Evolutionary conservation across 495 filamentous ascomycete genomes (phyloP), one percentile per base, ranked within the genome.

Genomic region (Jackrogersella minutella): DNA sequence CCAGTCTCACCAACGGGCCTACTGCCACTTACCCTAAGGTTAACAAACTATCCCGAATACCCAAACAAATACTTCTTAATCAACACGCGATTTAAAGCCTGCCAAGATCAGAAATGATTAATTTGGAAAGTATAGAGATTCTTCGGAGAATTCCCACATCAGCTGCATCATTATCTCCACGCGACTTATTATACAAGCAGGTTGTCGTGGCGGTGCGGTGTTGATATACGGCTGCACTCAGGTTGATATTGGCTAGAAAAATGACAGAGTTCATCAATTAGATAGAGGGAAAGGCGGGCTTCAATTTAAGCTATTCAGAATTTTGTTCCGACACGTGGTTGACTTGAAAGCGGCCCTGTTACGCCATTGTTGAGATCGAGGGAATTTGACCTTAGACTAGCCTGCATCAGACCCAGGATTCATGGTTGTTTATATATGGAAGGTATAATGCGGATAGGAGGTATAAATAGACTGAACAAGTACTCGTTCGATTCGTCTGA

Each of bases 1-100:
- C 71, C 68, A 68, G 68, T 72, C 64, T 69, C 66, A 65, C 66
- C 66, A 63, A 56, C 36, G 55, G n/a, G 57, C 52, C 61, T 69
- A 50, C 44, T 30, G 53, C 57, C 66, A 68, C n/a, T n/a, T n/a
- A n/a, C n/a, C n/a, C n/a, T n/a, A n/a, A n/a, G n/a, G n/a, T 74
- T 62, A 67, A 68, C 55, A 64, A 74, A 65, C 58, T 44, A 59
- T 51, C 39, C 58, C 30, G 56, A 52, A 7, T 33, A 57, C 61
- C 61, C 59, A 73, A 64, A 70, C 49, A 61, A 63, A 41, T 36
- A 49, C 13, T 28, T 58, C 34, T 41, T 41, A 51, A 64, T 66
- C 47, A 49, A 57, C 47, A 33, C 36, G 49, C 11, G 44, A 55
- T 34, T 40, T 31, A 33, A 31, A 43, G 43, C 40, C 10, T 2